Evolutionary conservation across 1,139 yeast genomes (phyloP).

Genomic region (Yamadazyma sp.): DNA sequence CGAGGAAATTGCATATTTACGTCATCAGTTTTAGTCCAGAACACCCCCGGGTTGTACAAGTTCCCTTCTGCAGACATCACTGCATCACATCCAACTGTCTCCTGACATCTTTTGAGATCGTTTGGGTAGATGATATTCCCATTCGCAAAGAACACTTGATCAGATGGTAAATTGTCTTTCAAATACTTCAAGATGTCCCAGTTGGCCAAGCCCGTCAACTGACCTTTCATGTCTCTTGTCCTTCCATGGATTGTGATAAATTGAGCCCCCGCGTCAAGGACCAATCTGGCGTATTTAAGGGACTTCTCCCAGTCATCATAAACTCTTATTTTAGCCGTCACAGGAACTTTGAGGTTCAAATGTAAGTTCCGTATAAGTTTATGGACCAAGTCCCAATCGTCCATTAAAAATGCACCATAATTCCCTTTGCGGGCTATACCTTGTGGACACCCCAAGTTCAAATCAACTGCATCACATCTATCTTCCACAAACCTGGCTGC

Average conservation of each 20-base stretch:
- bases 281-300: slow-evolving; percentile 84
- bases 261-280: slow-evolving; percentile 93
- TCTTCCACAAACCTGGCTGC: slow-evolving; percentile 84
- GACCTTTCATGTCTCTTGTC: slow-evolving; percentile 97
- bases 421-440: slow-evolving; percentile 94
- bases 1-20: slow-evolving; percentile 76
- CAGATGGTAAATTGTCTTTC: slow-evolving; percentile 75
- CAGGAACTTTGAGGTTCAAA: slow-evolving; percentile 75
- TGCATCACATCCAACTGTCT: slow-evolving; percentile 72
- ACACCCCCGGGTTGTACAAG: slow-evolving; percentile 89
- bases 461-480: slow-evolving; percentile 92
- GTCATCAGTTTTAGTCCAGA: slow-evolving; percentile 56
- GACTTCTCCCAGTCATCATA: slow-evolving; percentile 85
- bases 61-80: slow-evolving; percentile 98
- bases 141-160: slow-evolving; percentile 88
- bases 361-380: slow-evolving; percentile 72
- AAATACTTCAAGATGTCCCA: slow-evolving; percentile 79
- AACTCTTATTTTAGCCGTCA: slow-evolving; percentile 93
- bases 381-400: slow-evolving; percentile 87
- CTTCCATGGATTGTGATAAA: slow-evolving; percentile 94
- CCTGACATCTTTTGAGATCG: slow-evolving; percentile 69
- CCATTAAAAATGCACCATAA: slow-evolving; percentile 95
- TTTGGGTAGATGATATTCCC: slow-evolving; percentile 88
- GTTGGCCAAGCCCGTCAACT: slow-evolving; percentile 90
- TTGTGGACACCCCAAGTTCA: slow-evolving; percentile 96